These are phyloP conservation scores for Nothophoma quercina DNA, from an alignment of 2,329 filamentous ascomycete genomes.

Conservation along the genomic window DNA sequence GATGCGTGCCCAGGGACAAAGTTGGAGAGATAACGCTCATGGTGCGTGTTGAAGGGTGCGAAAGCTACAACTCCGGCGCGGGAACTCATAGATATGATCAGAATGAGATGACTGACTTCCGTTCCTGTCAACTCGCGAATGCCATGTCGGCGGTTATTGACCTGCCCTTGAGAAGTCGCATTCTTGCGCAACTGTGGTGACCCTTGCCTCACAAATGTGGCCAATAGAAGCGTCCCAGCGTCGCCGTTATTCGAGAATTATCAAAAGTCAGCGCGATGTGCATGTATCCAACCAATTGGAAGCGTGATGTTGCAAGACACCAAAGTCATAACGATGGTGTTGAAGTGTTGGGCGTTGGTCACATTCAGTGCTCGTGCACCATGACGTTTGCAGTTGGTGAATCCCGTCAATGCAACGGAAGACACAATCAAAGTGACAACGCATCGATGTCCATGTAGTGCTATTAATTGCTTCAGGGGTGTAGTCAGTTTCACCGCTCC, in stretches of 20 bases:
- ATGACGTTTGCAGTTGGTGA: neutral
- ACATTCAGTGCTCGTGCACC: neutral
- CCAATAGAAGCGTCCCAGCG: neutral
- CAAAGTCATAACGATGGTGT: neutral
- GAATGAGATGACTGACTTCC: neutral
- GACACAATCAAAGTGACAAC: neutral
- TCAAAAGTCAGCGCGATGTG: neutral
- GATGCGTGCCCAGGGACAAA: neutral
- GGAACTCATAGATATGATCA: too few relatives aligned
- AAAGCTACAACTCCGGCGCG: neutral
- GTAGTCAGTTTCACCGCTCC: too few relatives aligned
- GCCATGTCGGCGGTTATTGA: neutral
- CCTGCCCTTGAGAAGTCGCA: constrained; percentile 12
- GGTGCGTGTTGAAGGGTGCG: neutral
- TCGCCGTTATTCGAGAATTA: neutral
- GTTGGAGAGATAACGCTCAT: constrained; percentile 3
- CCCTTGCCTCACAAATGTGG: constrained; percentile 14
- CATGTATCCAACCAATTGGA: neutral
- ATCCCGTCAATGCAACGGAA: constrained; percentile 1
- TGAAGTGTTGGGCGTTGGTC: neutral
- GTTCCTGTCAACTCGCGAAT: neutral
- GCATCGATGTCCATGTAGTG: neutral
- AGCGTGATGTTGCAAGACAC: too few relatives aligned
- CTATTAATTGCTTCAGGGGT: too few relatives aligned
- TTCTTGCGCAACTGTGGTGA: constrained; percentile 11